These are phyloP conservation scores for Clathrus columnatus DNA, from an alignment of 768 basidiomycete species.

Conservation along the genomic window DNA sequence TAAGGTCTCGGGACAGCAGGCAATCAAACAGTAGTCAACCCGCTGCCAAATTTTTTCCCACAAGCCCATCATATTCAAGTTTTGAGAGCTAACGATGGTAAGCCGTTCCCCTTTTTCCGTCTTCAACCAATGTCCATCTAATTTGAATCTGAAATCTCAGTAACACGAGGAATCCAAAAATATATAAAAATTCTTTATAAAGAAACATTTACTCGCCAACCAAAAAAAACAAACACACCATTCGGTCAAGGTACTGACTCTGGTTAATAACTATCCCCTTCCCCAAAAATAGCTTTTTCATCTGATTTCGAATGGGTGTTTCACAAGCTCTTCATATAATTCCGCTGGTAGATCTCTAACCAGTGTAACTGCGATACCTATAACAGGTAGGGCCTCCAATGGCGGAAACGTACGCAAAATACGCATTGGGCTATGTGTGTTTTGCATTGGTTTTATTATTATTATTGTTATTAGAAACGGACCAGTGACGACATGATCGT, in stretches of 20 bases:
- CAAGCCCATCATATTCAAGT: not conserved
- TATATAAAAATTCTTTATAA: not conserved
- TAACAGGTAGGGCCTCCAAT: conserved; percentile 75
- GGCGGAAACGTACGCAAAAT: conserved; percentile 90
- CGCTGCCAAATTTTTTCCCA: not conserved
- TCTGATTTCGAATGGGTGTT: conserved; percentile 66
- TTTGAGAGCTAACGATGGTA: too few species aligned
- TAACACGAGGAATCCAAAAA: not conserved
- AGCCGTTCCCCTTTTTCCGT: too few species aligned
- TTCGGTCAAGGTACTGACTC: too few species aligned
- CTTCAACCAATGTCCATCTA: not conserved
- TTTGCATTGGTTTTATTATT: too few species aligned
- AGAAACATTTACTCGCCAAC: not conserved
- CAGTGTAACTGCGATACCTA: conserved; percentile 89
- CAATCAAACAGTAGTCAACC: not conserved
- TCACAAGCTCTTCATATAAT: conserved; percentile 81
- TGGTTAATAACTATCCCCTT: too few species aligned
- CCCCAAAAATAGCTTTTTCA: not conserved
- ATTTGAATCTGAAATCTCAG: not conserved
- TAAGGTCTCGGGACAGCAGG: not conserved
- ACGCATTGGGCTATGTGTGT: conserved; percentile 87
- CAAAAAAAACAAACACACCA: not conserved
- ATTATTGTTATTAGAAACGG: not conserved
- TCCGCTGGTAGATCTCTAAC: conserved; percentile 85
- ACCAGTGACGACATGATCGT: conserved; percentile 16